Percentiles rank a stretch among this genome's conserved stretches.
Conservation (phyloP, 73 alveolate genomes). For the Tetrahymena malaccensis region DNA sequence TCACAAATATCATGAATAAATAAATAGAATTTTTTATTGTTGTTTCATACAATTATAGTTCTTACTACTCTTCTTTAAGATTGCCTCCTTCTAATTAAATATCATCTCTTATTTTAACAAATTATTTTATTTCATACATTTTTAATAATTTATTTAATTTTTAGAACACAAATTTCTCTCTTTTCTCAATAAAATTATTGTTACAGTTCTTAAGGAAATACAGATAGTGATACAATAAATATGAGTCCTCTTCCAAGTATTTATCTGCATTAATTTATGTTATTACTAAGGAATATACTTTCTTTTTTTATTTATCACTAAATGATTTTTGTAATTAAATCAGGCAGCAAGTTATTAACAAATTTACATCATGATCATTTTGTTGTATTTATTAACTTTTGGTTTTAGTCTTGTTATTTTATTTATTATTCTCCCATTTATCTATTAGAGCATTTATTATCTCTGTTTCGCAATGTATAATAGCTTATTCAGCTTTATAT, state of each 20-base stretch:
- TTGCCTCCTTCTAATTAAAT: no score
- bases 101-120: not conserved
- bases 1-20: no score
- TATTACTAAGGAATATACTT: not conserved
- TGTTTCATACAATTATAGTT: no score
- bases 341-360: not conserved
- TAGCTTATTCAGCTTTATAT: not conserved
- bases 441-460: not conserved
- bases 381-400: no score
- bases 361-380: no score
- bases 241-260: not conserved
- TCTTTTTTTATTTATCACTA: no score
- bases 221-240: no score
- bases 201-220: not conserved
- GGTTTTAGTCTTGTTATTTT: no score
- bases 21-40: not conserved
- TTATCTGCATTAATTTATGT: not conserved
- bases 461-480: not conserved
- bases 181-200: no score
- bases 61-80: not conserved
- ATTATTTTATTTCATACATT: not conserved
- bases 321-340: not conserved
- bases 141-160: no score
- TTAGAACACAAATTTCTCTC: not conserved
- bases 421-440: not conserved